phyloP scores from a whole-genome alignment of 1,284 basidiomycete genomes.

The Papiliotrema flavescens region DNA sequence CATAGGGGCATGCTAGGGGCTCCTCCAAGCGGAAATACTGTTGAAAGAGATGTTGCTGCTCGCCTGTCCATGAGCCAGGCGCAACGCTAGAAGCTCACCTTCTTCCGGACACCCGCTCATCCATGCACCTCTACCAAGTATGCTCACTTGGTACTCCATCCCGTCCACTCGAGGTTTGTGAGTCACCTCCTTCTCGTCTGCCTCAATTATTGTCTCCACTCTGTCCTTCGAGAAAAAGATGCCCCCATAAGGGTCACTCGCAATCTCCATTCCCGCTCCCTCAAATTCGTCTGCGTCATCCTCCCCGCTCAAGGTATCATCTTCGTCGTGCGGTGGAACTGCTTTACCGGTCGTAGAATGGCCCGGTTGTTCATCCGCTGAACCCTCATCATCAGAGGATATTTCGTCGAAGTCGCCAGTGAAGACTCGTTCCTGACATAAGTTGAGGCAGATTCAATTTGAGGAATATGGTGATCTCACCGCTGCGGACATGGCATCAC shows the following conservation, averaged over 20 bases:
- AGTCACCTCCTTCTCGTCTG: slow-evolving; percentile 62
- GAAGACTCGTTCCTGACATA: slow-evolving; percentile 48
- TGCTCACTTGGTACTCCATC: slow-evolving; percentile 9
- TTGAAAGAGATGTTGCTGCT: slow-evolving; percentile 80
- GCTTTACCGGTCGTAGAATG: background rate
- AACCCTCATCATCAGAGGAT: slow-evolving; percentile 49
- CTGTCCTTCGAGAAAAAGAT: slow-evolving; percentile 90
- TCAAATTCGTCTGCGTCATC: slow-evolving; percentile 28
- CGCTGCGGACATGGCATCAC: slow-evolving; percentile 83
- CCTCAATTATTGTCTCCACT: slow-evolving; percentile 75
- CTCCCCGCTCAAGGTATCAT: background rate
- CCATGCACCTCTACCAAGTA: slow-evolving; percentile 87
- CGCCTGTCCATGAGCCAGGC: slow-evolving; percentile 53
- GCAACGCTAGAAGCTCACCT: slow-evolving; percentile 19
- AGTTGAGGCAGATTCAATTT: too few species aligned
- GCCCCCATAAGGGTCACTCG: slow-evolving; percentile 78
- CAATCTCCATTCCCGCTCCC: slow-evolving; percentile 41
- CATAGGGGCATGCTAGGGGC: slow-evolving; percentile 66
- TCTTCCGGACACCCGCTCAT: slow-evolving; percentile 94
- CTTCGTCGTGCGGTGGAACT: background rate
- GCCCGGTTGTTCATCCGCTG: slow-evolving; percentile 28
- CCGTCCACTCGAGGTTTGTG: background rate
- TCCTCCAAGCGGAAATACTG: slow-evolving; percentile 70
- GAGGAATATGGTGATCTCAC: slow-evolving; percentile 56
- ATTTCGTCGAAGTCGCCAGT: slow-evolving; percentile 74